Evolutionary conservation across 805 yeast species (phyloP).

Genomic region (Pichia kluyveri): DNA sequence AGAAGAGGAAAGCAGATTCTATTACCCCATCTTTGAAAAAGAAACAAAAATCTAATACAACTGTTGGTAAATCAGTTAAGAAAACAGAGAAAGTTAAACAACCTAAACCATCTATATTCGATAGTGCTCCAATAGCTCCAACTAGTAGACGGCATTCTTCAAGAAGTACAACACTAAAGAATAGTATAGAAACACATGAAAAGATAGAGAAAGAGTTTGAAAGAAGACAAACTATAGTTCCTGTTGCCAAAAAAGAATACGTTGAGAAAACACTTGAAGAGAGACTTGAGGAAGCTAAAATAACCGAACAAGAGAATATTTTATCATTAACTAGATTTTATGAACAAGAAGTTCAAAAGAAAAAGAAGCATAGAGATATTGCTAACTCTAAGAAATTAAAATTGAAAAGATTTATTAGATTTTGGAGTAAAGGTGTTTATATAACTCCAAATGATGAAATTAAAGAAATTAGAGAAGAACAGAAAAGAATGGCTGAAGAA

Average conservation of each 20-base stretch:
- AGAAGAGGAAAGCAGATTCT: slow-evolving; percentile 41
- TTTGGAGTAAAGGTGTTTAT: slow-evolving; percentile 35
- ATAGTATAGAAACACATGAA: slow-evolving; percentile 67
- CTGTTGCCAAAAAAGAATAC: slow-evolving; percentile 26
- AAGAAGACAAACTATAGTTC: slow-evolving; percentile 29
- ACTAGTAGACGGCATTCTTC: slow-evolving; percentile 61
- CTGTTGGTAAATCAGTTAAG: background rate
- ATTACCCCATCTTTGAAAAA: slow-evolving; percentile 11
- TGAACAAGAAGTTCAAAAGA: slow-evolving; percentile 77
- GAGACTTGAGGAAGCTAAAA: slow-evolving; percentile 70
- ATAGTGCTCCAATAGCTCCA: slow-evolving; percentile 22
- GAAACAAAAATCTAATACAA: slow-evolving; percentile 6
- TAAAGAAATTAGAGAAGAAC: slow-evolving; percentile 31
- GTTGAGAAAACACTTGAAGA: slow-evolving; percentile 60
- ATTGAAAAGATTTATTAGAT: slow-evolving; percentile 51
- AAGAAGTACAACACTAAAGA: slow-evolving; percentile 68
- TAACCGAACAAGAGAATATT: slow-evolving; percentile 72
- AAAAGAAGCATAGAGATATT: slow-evolving; percentile 65
- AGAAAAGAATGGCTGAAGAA: slow-evolving; percentile 28
- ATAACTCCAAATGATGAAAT: slow-evolving; percentile 61
- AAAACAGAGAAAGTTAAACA: background rate
- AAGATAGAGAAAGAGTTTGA: slow-evolving; percentile 62
- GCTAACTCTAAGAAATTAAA: slow-evolving; percentile 57
- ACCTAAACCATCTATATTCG: background rate
- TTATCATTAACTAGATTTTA: slow-evolving; percentile 66